phyloP scores from a whole-genome alignment of 305 asterid species.

The Fraxinus sp. region DNA sequence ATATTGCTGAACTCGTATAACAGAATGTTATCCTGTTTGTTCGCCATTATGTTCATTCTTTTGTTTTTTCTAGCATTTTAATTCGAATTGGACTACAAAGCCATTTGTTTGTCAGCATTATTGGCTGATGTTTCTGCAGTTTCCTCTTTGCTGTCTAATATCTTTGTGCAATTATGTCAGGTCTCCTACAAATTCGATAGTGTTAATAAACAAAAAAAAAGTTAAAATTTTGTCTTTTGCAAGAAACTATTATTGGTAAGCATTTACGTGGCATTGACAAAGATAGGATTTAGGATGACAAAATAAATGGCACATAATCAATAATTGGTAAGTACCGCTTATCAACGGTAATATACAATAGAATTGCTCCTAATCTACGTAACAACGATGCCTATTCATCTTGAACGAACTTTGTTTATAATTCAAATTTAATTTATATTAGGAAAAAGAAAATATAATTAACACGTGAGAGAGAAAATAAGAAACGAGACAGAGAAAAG shows the following conservation, averaged over 20 bases:
- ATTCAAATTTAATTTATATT: neutral
- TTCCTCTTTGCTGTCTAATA: neutral
- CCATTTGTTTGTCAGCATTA: neutral
- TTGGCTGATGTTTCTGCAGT: neutral
- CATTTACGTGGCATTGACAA: neutral
- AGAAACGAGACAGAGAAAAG: too few relatives aligned
- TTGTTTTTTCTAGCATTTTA: conserved; percentile 26
- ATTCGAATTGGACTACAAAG: neutral
- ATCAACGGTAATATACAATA: neutral
- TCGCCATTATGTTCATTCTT: conserved; percentile 56
- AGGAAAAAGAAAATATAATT: too few relatives aligned
- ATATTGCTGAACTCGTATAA: conserved; percentile 21
- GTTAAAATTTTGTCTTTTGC: neutral
- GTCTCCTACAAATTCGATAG: neutral
- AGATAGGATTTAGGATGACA: neutral
- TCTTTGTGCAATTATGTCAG: neutral
- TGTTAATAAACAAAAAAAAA: neutral
- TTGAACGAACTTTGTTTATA: neutral
- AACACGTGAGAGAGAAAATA: neutral
- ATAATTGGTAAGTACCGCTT: neutral
- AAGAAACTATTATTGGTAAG: neutral
- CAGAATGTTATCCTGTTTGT: conserved; percentile 21
- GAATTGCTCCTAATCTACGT: neutral
- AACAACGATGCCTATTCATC: neutral
- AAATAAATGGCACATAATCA: neutral